Conservation (phyloP, 2,329 filamentous ascomycete genomes). For the Davidsoniella virescens region DNA sequence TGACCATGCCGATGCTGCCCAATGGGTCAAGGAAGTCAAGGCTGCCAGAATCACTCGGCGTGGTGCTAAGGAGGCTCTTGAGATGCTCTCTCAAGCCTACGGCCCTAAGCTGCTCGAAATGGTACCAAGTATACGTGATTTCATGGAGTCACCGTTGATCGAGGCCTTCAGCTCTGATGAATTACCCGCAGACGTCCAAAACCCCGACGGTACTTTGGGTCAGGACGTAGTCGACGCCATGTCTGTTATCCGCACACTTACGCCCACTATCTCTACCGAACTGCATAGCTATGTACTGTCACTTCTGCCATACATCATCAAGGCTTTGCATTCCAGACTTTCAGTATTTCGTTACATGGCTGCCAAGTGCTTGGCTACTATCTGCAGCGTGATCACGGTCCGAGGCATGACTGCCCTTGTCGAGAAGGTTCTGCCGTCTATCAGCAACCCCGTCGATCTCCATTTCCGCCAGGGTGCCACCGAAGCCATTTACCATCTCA, state of each 20-base stretch:
- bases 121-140: conserved; percentile 62
- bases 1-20: conserved; percentile 78
- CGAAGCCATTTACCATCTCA: conserved; percentile 90
- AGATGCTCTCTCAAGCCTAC: conserved; percentile 69
- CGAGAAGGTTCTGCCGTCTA: conserved; percentile 78
- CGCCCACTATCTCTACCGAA: conserved; percentile 68
- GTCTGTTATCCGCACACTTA: conserved; percentile 78
- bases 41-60: conserved; percentile 79
- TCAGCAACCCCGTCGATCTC: conserved; percentile 78
- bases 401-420: conserved; percentile 93
- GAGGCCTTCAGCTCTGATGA: conserved; percentile 51
- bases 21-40: conserved; percentile 77
- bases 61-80: conserved; percentile 84
- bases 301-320: conserved; percentile 72
- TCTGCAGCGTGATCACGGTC: conserved; percentile 91
- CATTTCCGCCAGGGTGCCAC: conserved; percentile 84
- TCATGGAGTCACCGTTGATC: conserved; percentile 69
- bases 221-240: conserved; percentile 90
- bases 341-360: conserved; percentile 93
- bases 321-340: conserved; percentile 70
- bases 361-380: conserved; percentile 90
- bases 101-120: conserved; percentile 61
- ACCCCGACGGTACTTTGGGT: conserved; percentile 60
- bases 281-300: conserved; percentile 68
- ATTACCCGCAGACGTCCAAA: conserved; percentile 55